phyloP scores from a whole-genome alignment of 768 basidiomycete species.

The Russula lepida region DNA sequence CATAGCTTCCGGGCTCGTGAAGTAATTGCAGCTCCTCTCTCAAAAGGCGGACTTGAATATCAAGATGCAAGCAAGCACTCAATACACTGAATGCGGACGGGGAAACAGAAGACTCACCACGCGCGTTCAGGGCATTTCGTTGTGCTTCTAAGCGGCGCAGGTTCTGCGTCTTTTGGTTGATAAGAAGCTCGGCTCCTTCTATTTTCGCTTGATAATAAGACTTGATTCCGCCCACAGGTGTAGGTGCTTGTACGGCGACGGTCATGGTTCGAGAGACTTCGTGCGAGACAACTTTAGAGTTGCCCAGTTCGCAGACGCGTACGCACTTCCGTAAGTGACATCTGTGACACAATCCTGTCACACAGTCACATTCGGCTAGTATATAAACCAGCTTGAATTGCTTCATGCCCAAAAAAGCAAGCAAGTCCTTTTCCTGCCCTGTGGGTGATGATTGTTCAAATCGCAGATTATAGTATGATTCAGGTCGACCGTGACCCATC shows the following conservation, averaged over 20 bases:
- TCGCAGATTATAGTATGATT: neutral
- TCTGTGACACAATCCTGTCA: neutral
- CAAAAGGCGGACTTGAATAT: conserved; percentile 64
- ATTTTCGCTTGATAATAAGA: conserved; percentile 96
- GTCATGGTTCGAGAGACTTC: conserved; percentile 30
- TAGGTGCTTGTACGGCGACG: conserved; percentile 27
- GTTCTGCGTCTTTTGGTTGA: conserved; percentile 96
- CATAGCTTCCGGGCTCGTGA: conserved; percentile 94
- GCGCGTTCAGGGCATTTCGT: conserved; percentile 91
- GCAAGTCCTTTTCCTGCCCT: neutral
- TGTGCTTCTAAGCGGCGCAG: conserved; percentile 92
- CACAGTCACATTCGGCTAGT: neutral
- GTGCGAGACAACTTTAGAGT: neutral
- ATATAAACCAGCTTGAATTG: neutral
- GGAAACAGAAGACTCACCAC: conserved; percentile 46
- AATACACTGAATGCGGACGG: neutral
- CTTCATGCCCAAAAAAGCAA: neutral
- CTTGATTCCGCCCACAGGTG: conserved; percentile 61
- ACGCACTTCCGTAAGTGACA: neutral
- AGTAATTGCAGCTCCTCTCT: conserved; percentile 88
- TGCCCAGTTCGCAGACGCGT: conserved; percentile 1
- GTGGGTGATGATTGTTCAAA: too few relatives aligned
- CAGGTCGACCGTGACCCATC: neutral
- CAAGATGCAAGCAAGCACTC: neutral
- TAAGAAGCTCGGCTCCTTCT: conserved; percentile 83